A percentile compares a stretch with the other conserved stretches of the same genome.
Evolutionary conservation across 352 stramenopile species (phyloP).

Genomic region (Globisporangium yorkense): DNA sequence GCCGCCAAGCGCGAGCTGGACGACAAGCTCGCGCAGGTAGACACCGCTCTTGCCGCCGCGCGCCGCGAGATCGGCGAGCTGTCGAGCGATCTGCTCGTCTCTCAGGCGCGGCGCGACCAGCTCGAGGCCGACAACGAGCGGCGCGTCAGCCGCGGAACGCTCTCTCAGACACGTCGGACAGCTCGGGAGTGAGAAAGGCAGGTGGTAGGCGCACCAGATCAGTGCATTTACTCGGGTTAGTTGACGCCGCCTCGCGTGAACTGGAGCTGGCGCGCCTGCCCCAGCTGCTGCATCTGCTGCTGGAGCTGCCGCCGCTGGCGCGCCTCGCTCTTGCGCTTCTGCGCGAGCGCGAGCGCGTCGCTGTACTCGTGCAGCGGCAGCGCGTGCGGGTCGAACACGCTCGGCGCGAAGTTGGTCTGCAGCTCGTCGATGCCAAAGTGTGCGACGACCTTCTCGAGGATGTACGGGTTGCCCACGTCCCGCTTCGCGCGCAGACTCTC

Average conservation of each 20-base stretch:
- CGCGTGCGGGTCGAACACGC: slow-evolving; percentile 67
- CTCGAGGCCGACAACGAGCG: slow-evolving; percentile 7
- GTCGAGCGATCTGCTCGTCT: slow-evolving; percentile 9
- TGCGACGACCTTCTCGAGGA: slow-evolving; percentile 81
- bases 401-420: slow-evolving; percentile 52
- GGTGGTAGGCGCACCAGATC: not conserved
- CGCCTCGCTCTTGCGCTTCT: slow-evolving; percentile 49
- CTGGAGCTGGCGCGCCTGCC: slow-evolving; percentile 24
- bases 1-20: slow-evolving; percentile 41
- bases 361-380: slow-evolving; percentile 66
- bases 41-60: slow-evolving; percentile 17
- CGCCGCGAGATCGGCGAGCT: slow-evolving; percentile 14
- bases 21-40: slow-evolving; percentile 26
- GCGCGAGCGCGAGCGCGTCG: slow-evolving; percentile 55
- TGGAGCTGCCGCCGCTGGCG: slow-evolving; percentile 24
- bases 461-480: slow-evolving; percentile 84
- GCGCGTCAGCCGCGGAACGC: slow-evolving; percentile 4
- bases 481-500: slow-evolving; percentile 71
- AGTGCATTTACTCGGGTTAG: not conserved
- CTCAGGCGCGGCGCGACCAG: slow-evolving; percentile 7
- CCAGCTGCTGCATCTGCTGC: slow-evolving; percentile 8
- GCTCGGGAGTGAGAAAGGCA: not conserved
- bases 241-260: slow-evolving; percentile 7
- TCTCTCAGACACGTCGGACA: not conserved
- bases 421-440: slow-evolving; percentile 86